Percentiles rank a stretch among this genome's conserved stretches.
Evolutionary conservation across 2,329 filamentous ascomycete species (phyloP).

Genomic region (Beauveria asiatica): DNA sequence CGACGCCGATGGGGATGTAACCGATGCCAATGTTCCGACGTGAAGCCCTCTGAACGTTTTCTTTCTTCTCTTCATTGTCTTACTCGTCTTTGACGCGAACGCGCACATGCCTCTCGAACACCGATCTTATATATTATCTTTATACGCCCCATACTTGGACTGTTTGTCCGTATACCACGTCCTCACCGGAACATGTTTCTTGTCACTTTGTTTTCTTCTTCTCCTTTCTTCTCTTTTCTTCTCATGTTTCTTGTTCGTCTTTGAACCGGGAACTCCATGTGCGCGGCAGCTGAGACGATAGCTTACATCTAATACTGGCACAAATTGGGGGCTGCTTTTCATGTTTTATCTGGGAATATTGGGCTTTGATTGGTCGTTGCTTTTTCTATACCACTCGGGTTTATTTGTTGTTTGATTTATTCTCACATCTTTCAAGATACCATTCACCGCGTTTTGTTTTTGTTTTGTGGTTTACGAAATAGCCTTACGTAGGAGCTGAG

Average conservation of each 20-base stretch:
- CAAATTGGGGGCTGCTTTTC: background rate
- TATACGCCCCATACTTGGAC: background rate
- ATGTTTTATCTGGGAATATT: too few relatives aligned
- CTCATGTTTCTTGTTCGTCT: background rate
- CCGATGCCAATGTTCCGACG: background rate
- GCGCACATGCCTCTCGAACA: background rate
- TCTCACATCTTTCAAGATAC: background rate
- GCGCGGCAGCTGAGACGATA: conserved; percentile 10
- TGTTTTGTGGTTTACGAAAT: too few relatives aligned
- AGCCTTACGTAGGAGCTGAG: background rate
- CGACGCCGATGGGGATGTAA: conserved; percentile 20
- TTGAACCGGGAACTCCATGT: background rate
- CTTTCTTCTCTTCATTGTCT: background rate
- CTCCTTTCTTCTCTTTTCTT: background rate
- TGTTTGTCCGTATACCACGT: background rate
- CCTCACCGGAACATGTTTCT: background rate
- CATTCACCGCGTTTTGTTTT: background rate
- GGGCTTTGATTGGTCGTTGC: background rate
- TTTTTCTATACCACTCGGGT: conserved; percentile 3
- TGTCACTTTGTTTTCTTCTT: background rate
- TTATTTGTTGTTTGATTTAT: background rate
- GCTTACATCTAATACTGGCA: conserved; percentile 15
- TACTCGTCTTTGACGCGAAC: conserved; percentile 1
- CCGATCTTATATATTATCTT: conserved; percentile 1
- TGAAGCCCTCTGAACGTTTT: background rate